phyloP scores from a whole-genome alignment of 345 rosid genomes.

The Populus nigra region DNA sequence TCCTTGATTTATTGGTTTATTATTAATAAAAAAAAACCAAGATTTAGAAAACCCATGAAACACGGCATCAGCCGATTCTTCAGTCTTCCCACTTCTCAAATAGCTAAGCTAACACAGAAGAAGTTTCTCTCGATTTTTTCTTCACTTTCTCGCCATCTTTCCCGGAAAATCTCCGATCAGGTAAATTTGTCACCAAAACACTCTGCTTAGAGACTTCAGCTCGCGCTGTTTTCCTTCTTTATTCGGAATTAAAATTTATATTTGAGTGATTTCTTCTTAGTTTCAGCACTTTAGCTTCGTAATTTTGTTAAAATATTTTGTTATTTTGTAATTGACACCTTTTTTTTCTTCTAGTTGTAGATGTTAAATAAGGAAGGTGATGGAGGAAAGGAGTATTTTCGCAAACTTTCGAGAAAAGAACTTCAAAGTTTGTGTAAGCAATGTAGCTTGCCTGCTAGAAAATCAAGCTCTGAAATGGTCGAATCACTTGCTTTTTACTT shows the following conservation, averaged over 20 bases:
- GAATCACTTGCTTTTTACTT: constrained; percentile 46
- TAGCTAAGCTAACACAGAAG: neutral
- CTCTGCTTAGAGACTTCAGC: neutral
- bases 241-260: neutral
- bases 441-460: constrained; percentile 67
- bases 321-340: neutral
- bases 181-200: neutral
- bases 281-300: neutral
- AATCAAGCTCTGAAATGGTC: constrained; percentile 63
- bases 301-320: neutral
- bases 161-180: constrained; percentile 42
- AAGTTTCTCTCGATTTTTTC: constrained; percentile 16
- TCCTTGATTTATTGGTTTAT: neutral
- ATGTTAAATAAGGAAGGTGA: constrained; percentile 18
- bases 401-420: constrained; percentile 60
- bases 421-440: constrained; percentile 72
- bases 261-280: too few relatives aligned
- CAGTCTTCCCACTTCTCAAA: neutral
- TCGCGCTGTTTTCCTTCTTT: constrained; percentile 12
- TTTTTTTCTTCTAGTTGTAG: neutral
- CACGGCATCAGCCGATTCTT: neutral
- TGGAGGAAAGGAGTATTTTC: constrained; percentile 48
- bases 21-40: neutral
- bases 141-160: constrained; percentile 40
- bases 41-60: constrained; percentile 15